Base-by-base conservation (phyloP, 2,329 filamentous ascomycete genomes). In the Lasiodiplodia gonubiensis region DNA sequence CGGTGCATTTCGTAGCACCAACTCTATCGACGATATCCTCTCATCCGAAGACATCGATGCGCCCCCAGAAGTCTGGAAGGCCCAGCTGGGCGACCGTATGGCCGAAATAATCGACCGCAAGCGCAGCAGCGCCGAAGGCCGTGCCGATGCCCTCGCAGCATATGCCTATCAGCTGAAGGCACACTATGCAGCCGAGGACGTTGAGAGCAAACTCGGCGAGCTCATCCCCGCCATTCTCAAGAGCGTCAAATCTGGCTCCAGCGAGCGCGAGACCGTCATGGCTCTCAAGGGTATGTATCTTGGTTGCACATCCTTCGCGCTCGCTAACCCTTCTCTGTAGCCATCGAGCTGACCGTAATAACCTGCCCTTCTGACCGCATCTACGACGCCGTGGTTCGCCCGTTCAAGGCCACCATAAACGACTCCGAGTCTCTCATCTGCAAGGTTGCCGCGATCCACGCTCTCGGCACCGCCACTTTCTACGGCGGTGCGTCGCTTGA, bases 51-150 rank as follows among this genome's bases (percentile, higher is more conserved):
- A 88, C 64, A 79, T 84, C 30, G 77, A 83, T 21, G 77, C 80
- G 14, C 80, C 83, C 59, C 73, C 76, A 51, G 84, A 85, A 30
- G 81, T 82, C 23, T 92, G 91, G 86, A 85, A 88, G 54, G 80
- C 86, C 18, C 85, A 87, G 67, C 80, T 94, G 39, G 82, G 85
- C 33, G 86, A 89, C 69, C 86, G 89, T 68, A 88, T 96, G 70
- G 84, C 90, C 57, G 88, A 91, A 71, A 86, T 97, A 33, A 84
- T 90, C 66, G 88, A 92, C 72, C 89, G 92, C 73, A 97, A 96
- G 83, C 88, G 90, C 71, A 92, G 90, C 78, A 93, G 89, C 71
- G 86, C 85, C 27, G 87, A 91, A 70, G 88, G 88, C 25, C 88
- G 93, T 64, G 90, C 93, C 73, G 83, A 87, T 49, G 86, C 85